Evolutionary conservation across 2,329 filamentous ascomycete genomes (phyloP).

Genomic region (Tolypocladium ovalisporum): DNA sequence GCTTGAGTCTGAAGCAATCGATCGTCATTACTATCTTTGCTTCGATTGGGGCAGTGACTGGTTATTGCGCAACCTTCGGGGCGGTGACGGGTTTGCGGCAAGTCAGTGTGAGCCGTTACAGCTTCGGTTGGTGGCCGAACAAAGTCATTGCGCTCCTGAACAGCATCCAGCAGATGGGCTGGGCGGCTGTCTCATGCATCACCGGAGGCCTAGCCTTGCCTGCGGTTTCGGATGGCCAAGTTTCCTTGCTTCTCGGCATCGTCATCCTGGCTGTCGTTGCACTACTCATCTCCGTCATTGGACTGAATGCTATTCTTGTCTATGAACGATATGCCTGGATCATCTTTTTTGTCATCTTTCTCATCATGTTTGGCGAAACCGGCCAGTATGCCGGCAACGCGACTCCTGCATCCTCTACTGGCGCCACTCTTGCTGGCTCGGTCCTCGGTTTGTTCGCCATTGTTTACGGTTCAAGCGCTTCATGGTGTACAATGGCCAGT

Average conservation of each 20-base stretch:
- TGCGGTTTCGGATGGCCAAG: conserved; percentile 30
- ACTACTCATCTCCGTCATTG: conserved; percentile 40
- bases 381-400: conserved; percentile 27
- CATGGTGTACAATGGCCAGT: conserved; percentile 31
- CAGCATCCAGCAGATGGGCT: conserved; percentile 30
- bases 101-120: conserved; percentile 37
- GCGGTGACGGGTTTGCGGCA: conserved; percentile 38
- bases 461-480: conserved; percentile 36
- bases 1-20: conserved; percentile 30
- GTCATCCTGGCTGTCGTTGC: conserved; percentile 37
- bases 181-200: conserved; percentile 39
- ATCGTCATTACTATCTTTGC: conserved; percentile 34
- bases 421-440: conserved; percentile 24
- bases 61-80: conserved; percentile 39
- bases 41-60: conserved; percentile 23
- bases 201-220: conserved; percentile 37
- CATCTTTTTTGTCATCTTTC: conserved; percentile 33
- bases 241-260: conserved; percentile 40
- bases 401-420: conserved; percentile 19
- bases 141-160: conserved; percentile 35
- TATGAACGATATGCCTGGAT: conserved; percentile 42
- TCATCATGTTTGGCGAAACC: conserved; percentile 36
- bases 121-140: conserved; percentile 38
- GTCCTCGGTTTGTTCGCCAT: conserved; percentile 32
- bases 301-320: conserved; percentile 34